phyloP scores from a whole-genome alignment of 352 stramenopile genomes.

The Globisporangium emineosum region DNA sequence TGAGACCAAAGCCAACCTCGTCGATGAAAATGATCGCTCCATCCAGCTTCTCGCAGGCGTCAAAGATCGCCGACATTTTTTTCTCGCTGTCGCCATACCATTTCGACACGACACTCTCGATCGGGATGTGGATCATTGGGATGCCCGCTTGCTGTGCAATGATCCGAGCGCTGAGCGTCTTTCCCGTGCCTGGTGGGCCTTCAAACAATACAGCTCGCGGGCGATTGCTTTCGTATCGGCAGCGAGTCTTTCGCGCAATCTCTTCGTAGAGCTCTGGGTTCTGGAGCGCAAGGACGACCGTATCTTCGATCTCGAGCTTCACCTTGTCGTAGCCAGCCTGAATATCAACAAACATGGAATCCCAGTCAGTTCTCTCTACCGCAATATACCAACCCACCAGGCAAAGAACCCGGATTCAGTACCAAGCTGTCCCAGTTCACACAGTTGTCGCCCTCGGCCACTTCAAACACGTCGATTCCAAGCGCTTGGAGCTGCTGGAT shows the following conservation, averaged over 20 bases:
- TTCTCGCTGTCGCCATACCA: conserved; percentile 96
- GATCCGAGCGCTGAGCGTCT: conserved; percentile 93
- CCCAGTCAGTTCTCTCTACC: background rate
- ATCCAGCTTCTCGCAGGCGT: conserved; percentile 90
- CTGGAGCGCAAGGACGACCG: conserved; percentile 88
- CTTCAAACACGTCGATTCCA: conserved; percentile 82
- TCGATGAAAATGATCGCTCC: conserved; percentile 95
- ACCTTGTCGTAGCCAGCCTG: conserved; percentile 89
- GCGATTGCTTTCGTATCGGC: conserved; percentile 87
- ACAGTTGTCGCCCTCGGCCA: conserved; percentile 41
- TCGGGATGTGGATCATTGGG: conserved; percentile 92
- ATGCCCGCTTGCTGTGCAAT: conserved; percentile 91
- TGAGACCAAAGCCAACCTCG: conserved; percentile 44
- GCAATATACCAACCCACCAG: background rate
- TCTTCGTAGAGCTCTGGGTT: conserved; percentile 90
- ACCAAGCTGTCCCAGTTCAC: conserved; percentile 86
- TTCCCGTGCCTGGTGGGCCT: conserved; percentile 92
- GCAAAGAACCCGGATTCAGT: conserved; percentile 2
- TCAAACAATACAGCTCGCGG: conserved; percentile 91
- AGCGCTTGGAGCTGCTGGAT: conserved; percentile 78
- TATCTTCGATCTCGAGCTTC: conserved; percentile 92
- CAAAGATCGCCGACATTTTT: conserved; percentile 93
- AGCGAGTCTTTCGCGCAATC: conserved; percentile 88
- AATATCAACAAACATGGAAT: background rate
- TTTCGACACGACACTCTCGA: conserved; percentile 93